Percentiles rank a stretch among this genome's conserved stretches.
Evolutionary conservation across 2,329 filamentous ascomycete species (phyloP).

Genomic region (Aspergillus udagawae): DNA sequence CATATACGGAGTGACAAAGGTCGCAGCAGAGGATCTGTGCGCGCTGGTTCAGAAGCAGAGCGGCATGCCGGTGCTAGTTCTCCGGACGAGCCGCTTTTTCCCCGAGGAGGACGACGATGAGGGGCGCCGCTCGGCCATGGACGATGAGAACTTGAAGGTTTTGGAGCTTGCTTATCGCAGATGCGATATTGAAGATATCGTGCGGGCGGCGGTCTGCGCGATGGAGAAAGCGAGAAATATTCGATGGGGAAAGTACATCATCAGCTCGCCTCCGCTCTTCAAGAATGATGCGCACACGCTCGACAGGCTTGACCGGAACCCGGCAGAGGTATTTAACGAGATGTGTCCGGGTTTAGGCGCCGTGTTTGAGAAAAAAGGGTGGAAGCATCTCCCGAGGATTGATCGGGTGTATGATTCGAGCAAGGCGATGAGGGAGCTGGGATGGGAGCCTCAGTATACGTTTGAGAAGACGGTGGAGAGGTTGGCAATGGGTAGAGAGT

Average conservation of each 20-base stretch:
- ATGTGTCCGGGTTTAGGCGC: constrained; percentile 1
- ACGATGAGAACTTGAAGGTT: constrained; percentile 8
- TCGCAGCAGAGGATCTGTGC: constrained; percentile 10
- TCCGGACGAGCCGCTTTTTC: constrained; percentile 4
- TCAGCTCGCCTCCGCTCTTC: too few relatives aligned
- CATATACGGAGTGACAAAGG: constrained; percentile 11
- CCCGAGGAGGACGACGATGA: constrained; percentile 10
- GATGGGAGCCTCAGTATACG: constrained; percentile 7
- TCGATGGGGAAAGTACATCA: too few relatives aligned
- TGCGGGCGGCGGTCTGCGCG: constrained; percentile 4
- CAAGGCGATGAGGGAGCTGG: constrained; percentile 5
- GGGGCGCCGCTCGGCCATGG: constrained; percentile 7
- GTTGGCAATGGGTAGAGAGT: not conserved
- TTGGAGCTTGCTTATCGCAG: constrained; percentile 9
- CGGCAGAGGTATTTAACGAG: too few relatives aligned
- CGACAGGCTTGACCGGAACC: too few relatives aligned
- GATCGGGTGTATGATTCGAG: constrained; percentile 11
- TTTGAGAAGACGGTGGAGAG: constrained; percentile 3
- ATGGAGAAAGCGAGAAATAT: not conserved
- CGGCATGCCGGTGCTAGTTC: constrained; percentile 3
- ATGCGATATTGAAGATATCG: constrained; percentile 10
- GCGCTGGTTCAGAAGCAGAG: constrained; percentile 6
- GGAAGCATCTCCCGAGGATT: constrained; percentile 8
- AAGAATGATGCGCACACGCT: too few relatives aligned
- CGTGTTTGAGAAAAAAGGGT: constrained; percentile 6